Evolutionary conservation across 2,329 filamentous ascomycete genomes (phyloP).

Genomic region (Paramyrothecium roridum): DNA sequence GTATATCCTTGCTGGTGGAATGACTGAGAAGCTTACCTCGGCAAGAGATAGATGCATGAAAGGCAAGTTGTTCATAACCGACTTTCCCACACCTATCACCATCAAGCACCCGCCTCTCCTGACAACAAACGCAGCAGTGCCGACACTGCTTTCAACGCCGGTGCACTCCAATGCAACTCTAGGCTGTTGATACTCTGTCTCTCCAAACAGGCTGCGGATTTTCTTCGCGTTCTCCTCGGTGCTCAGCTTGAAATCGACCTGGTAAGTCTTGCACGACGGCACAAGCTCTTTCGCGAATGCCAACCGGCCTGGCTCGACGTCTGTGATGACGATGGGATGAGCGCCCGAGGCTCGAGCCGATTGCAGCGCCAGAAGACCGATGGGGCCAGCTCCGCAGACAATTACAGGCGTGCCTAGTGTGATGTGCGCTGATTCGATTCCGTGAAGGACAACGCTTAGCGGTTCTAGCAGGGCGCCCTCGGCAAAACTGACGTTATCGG

Average conservation of each 20-base stretch:
- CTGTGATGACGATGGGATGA: conserved; percentile 61
- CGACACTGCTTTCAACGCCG: conserved; percentile 29
- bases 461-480: conserved; percentile 60
- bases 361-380: conserved; percentile 57
- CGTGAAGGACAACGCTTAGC: conserved; percentile 60
- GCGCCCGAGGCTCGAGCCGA: conserved; percentile 60
- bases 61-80: conserved; percentile 61
- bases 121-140: conserved; percentile 54
- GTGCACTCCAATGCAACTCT: conserved; percentile 63
- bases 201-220: conserved; percentile 52
- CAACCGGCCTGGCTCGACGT: conserved; percentile 54
- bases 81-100: conserved; percentile 61
- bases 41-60: conserved; percentile 65
- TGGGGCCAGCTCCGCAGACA: conserved; percentile 62
- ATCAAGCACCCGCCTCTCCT: conserved; percentile 58
- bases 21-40: conserved; percentile 38
- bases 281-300: conserved; percentile 33
- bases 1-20: not conserved
- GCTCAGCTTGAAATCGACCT: conserved; percentile 41
- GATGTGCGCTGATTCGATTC: conserved; percentile 50
- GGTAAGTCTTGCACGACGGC: conserved; percentile 51
- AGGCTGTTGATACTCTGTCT: conserved; percentile 53
- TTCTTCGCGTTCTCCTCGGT: conserved; percentile 46
- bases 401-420: conserved; percentile 52
- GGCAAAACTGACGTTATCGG: conserved; percentile 44